Conservation (phyloP, 2,329 filamentous ascomycete species). For the Aulographum hederae region DNA sequence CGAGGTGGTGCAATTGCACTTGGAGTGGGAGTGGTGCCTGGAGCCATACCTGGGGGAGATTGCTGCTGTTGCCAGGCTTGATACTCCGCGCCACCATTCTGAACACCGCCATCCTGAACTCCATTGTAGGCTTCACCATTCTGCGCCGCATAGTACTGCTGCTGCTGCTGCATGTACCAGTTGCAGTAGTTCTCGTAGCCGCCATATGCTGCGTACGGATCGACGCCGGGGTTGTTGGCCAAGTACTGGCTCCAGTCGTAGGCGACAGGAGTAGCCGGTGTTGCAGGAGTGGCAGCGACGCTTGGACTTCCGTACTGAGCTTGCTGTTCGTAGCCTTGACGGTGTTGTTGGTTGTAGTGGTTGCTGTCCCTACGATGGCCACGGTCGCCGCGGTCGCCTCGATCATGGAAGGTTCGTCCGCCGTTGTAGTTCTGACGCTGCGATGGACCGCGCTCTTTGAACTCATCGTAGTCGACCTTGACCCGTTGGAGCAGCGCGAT, state of each 20-base stretch:
- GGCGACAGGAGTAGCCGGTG: constrained; percentile 13
- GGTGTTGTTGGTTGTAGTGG: background rate
- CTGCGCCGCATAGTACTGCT: constrained; percentile 6
- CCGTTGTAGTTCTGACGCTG: constrained; percentile 22
- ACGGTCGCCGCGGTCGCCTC: constrained; percentile 10
- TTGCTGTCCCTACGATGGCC: constrained; percentile 1
- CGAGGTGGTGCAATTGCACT: constrained; percentile 12
- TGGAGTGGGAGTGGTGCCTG: constrained; percentile 11
- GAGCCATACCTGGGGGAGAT: constrained; percentile 6
- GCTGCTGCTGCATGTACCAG: constrained; percentile 13
- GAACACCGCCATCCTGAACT: too few relatives aligned
- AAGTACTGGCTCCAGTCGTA: constrained; percentile 79
- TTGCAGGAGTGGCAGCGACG: constrained; percentile 23
- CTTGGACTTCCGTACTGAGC: constrained; percentile 15
- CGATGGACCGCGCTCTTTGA: constrained; percentile 50
- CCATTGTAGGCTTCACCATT: too few relatives aligned
- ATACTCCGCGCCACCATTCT: too few relatives aligned
- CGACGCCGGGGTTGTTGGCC: constrained; percentile 31
- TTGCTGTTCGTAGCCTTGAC: constrained; percentile 14
- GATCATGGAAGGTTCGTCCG: constrained; percentile 20
- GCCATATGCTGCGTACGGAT: constrained; percentile 82
- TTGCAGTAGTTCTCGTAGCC: constrained; percentile 35
- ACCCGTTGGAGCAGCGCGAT: constrained; percentile 77
- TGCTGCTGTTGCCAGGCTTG: too few relatives aligned
- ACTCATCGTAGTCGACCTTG: constrained; percentile 70